Conservation (phyloP, 306 rosid genomes). For the Biancaea sappan region DNA sequence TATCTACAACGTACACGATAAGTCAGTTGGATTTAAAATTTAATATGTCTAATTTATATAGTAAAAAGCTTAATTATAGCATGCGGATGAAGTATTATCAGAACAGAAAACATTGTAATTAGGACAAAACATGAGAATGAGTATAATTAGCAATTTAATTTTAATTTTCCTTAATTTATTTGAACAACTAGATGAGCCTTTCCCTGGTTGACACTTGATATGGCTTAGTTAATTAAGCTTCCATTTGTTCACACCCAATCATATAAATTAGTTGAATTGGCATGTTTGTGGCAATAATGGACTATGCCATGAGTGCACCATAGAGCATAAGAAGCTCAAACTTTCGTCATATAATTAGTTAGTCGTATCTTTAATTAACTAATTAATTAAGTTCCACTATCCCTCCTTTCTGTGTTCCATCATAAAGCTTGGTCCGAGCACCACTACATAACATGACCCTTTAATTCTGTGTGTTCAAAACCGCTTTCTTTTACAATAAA, state of each 20-base stretch:
- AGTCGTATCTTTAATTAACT: not conserved
- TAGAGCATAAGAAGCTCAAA: constrained; percentile 30
- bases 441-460: not conserved
- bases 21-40: too few species aligned
- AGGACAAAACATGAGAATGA: too few species aligned
- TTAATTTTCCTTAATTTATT: too few species aligned
- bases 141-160: too few species aligned
- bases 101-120: too few species aligned
- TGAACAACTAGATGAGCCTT: too few species aligned
- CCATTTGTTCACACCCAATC: constrained; percentile 16
- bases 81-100: too few species aligned
- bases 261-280: constrained; percentile 13
- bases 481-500: not conserved
- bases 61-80: too few species aligned
- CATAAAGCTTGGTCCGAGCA: not conserved
- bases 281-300: constrained; percentile 11
- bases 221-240: not conserved
- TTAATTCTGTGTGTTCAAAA: not conserved
- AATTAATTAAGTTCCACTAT: constrained; percentile 24
- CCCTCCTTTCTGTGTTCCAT: not conserved
- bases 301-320: not conserved
- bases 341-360: constrained; percentile 5
- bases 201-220: too few species aligned
- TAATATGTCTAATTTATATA: too few species aligned
- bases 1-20: too few species aligned